Evolutionary conservation across 2,329 filamentous ascomycete genomes (phyloP), one percentile per base, ranked within the genome.

Genomic region (Epichloe festucae): DNA sequence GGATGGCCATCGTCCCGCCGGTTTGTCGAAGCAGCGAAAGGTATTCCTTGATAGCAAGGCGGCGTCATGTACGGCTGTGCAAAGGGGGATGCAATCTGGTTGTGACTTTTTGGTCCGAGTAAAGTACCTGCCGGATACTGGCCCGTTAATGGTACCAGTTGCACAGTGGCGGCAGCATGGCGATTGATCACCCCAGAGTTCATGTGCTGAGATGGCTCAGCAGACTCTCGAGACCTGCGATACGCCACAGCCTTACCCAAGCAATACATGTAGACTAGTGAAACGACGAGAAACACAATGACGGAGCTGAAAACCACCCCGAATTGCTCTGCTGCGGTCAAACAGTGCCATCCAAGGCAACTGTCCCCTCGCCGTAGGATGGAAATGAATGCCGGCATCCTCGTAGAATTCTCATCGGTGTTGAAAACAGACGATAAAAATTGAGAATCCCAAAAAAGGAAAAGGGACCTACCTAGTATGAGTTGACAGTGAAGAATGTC

Each of bases 241-340:
- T 45, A 46, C 27, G 36, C 49, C n/a, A 46, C 23, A n/a, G 57
- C 54, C n/a, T 51, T 59, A 2, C 65, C 66, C 4, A 65, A 50
- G 42, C 62, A 68, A 59, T 65, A 73, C 59, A 67, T 62, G 39
- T 64, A 64, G 4, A 62, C 48, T 12, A 69, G 40, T 0, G 59
- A 53, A 3, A 71, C 41, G 10, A 65, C 52, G 12, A 65, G 53
- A 4, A 56, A 55, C 2, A 62, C 56, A 6, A 68, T 52, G 7
- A 67, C 51, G 14, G 64, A 57, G 52, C 65, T 67, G 52, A 69
- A 64, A 15, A 73, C 65, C 34, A 73, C 63, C 2, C 71, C 71
- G 21, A 65, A 66, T 36, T 70, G 62, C 43, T 70, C 61, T 0
- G 63, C 56, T 10, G 56, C 45, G 31, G 58, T 69, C n/a, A 73